phyloP scores from a whole-genome alignment of 768 basidiomycete genomes.

The Gloeopeniophorella convolvens region DNA sequence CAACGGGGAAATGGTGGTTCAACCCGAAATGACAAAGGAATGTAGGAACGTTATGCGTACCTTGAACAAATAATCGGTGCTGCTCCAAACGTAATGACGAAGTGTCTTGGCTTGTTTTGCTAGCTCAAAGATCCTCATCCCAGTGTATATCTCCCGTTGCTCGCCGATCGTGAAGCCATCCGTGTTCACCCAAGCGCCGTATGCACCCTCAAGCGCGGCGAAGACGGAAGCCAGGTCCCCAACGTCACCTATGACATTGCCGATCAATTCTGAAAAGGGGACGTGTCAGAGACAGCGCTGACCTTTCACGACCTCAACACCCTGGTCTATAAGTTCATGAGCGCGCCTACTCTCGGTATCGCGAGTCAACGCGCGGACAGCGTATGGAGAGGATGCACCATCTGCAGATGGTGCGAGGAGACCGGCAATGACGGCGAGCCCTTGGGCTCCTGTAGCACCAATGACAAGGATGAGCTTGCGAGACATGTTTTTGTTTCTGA shows the following conservation, averaged over 20 bases:
- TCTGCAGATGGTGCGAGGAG: conserved; percentile 30
- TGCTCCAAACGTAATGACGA: conserved; percentile 36
- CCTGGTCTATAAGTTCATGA: conserved; percentile 29
- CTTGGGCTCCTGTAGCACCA: conserved; percentile 40
- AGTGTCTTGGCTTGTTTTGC: conserved; percentile 29
- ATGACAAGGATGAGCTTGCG: conserved; percentile 39
- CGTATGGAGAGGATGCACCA: conserved; percentile 35
- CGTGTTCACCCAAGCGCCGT: conserved; percentile 34
- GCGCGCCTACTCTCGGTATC: conserved; percentile 29
- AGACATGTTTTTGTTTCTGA: too few species aligned
- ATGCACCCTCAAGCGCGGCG: conserved; percentile 28
- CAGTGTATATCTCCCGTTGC: conserved; percentile 33
- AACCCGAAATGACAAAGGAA: not conserved
- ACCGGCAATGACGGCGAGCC: conserved; percentile 32
- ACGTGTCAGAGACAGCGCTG: not conserved
- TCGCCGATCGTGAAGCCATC: conserved; percentile 35
- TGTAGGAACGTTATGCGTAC: conserved; percentile 15
- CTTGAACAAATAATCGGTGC: conserved; percentile 34
- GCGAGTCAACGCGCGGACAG: conserved; percentile 35
- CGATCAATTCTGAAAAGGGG: too few species aligned
- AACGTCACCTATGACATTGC: conserved; percentile 11
- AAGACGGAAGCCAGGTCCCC: conserved; percentile 23
- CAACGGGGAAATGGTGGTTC: too few species aligned
- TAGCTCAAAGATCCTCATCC: conserved; percentile 36
- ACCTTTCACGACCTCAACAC: conserved; percentile 34